Conservation (phyloP, 345 rosid species). For the Eucalyptus sideroxylon region DNA sequence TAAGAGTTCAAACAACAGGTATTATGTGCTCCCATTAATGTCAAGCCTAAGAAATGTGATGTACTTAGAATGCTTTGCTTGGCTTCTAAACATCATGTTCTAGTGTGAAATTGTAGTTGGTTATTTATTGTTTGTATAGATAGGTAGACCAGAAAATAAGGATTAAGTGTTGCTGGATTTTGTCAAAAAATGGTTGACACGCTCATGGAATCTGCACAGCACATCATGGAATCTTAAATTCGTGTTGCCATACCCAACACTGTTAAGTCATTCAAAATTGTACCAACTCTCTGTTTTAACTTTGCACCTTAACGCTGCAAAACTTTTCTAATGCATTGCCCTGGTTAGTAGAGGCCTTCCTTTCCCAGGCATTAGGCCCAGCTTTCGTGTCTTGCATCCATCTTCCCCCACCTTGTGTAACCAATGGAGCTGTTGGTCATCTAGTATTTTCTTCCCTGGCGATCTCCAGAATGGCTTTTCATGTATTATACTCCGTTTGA, state of each 20-base stretch:
- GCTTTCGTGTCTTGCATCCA: not conserved
- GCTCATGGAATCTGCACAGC: not conserved
- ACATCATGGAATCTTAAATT: not conserved
- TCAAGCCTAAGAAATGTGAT: not conserved
- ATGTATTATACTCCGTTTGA: not conserved
- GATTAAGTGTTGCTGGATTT: not conserved
- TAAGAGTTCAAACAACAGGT: constrained; percentile 95
- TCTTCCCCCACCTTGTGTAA: not conserved
- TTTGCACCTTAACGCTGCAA: not conserved
- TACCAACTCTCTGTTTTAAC: not conserved
- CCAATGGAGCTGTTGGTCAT: not conserved
- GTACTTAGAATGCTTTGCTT: not conserved
- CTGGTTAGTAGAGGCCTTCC: not conserved
- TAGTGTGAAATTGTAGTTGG: not conserved
- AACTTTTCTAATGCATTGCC: not conserved
- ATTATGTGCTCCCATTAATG: not conserved
- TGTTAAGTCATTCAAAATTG: not conserved
- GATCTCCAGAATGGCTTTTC: not conserved
- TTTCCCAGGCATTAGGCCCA: not conserved
- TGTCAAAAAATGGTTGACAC: not conserved
- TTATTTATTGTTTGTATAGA: not conserved
- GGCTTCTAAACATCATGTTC: not conserved
- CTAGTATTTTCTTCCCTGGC: not conserved
- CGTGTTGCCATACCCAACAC: not conserved
- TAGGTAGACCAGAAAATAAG: not conserved